These are phyloP conservation scores for Alternaria sp. DNA, from an alignment of 2,329 filamentous ascomycete genomes.

Conservation along the genomic window DNA sequence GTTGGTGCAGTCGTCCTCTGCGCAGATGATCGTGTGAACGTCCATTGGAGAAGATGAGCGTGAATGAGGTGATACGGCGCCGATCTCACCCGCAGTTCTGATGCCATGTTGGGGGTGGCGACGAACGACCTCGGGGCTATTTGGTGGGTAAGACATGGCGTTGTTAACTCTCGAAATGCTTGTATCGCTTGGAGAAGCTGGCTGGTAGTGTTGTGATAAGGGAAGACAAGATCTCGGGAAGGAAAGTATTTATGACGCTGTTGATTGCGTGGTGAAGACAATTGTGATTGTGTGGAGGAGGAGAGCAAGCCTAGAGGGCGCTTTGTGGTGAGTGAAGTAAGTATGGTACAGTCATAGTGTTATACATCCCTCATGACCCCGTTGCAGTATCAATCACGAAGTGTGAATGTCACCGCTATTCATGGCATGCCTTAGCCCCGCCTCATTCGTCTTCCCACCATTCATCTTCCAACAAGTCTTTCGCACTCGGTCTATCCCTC, in stretches of 20 bases:
- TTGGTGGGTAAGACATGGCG: conserved; percentile 3
- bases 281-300: neutral
- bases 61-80: neutral
- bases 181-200: neutral
- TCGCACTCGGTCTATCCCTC: neutral
- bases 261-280: neutral
- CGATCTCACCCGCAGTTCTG: neutral
- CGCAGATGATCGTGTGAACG: neutral
- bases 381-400: too few species aligned
- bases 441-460: neutral
- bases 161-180: neutral
- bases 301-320: neutral
- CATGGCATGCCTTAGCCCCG: neutral
- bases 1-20: neutral
- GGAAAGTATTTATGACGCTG: neutral
- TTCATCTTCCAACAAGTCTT: neutral
- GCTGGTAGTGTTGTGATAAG: neutral
- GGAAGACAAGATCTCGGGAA: neutral
- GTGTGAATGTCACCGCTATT: neutral
- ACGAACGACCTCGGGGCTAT: neutral
- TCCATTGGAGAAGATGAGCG: neutral
- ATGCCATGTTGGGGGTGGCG: conserved; percentile 8
- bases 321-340: neutral
- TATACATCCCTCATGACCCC: neutral
- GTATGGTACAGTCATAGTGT: neutral